Evolutionary conservation across 1,139 yeast genomes (phyloP).

Genomic region (Debaryomyces coudertii): DNA sequence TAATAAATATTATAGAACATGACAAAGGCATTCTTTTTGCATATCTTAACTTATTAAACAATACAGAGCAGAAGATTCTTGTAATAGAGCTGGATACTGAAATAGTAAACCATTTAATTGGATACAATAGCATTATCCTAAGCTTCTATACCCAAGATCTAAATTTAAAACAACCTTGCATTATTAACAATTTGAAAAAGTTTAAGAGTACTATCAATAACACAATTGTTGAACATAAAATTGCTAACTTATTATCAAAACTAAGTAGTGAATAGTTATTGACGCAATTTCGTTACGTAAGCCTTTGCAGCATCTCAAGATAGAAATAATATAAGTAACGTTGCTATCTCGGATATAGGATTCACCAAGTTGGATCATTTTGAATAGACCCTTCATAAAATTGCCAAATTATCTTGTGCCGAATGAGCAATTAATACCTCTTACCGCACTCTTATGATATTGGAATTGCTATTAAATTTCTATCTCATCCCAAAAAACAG

Average conservation of each 20-base stretch:
- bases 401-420: too few relatives aligned
- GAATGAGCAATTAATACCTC: too few relatives aligned
- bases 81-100: background rate
- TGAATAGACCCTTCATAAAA: too few relatives aligned
- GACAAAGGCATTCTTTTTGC: background rate
- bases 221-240: slow-evolving; percentile 1
- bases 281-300: background rate
- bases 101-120: slow-evolving; percentile 9
- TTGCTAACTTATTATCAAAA: background rate
- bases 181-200: background rate
- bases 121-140: slow-evolving; percentile 8
- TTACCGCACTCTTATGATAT: too few relatives aligned
- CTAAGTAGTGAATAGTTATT: background rate
- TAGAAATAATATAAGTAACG: background rate
- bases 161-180: background rate
- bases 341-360: too few relatives aligned
- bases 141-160: background rate
- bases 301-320: background rate
- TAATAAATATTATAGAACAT: slow-evolving; percentile 9
- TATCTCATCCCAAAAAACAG: too few relatives aligned
- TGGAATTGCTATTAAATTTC: too few relatives aligned
- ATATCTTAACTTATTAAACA: background rate
- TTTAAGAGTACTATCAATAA: slow-evolving; percentile 2
- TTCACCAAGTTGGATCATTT: too few relatives aligned
- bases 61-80: background rate